Conservation (phyloP, 2,329 filamentous ascomycete species). For the Davidsoniella neocaledoniae region DNA sequence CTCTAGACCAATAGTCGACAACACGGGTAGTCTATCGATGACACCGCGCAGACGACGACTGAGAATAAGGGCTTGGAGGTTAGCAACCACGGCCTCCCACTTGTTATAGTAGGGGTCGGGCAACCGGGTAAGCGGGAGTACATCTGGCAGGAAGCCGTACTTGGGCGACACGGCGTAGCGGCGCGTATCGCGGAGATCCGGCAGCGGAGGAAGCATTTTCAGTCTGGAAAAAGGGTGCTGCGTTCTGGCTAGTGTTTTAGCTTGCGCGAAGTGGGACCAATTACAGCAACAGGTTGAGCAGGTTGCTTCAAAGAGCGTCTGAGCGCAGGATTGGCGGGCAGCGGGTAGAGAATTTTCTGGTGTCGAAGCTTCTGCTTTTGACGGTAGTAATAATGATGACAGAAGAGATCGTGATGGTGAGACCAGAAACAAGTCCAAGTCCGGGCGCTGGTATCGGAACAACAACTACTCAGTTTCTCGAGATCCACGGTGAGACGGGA, state of each 20-base stretch:
- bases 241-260: no score
- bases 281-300: neutral
- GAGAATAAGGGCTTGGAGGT: conserved; percentile 73
- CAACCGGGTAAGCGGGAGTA: conserved; percentile 61
- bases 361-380: no score
- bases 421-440: no score
- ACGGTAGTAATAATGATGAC: no score
- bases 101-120: conserved; percentile 85
- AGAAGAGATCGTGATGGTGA: no score
- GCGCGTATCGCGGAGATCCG: conserved; percentile 40
- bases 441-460: no score
- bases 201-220: conserved; percentile 42
- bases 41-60: conserved; percentile 67
- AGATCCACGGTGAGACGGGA: no score
- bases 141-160: conserved; percentile 75
- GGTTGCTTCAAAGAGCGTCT: neutral
- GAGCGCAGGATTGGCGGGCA: neutral
- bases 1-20: conserved; percentile 67
- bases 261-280: neutral
- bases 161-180: conserved; percentile 57
- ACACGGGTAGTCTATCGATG: conserved; percentile 64
- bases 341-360: no score
- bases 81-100: conserved; percentile 77
- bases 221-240: neutral
- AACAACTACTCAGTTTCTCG: no score